Evolutionary conservation across 805 yeast genomes (phyloP), one percentile per base, ranked within the genome.

Genomic region (Pichia manshurica): DNA sequence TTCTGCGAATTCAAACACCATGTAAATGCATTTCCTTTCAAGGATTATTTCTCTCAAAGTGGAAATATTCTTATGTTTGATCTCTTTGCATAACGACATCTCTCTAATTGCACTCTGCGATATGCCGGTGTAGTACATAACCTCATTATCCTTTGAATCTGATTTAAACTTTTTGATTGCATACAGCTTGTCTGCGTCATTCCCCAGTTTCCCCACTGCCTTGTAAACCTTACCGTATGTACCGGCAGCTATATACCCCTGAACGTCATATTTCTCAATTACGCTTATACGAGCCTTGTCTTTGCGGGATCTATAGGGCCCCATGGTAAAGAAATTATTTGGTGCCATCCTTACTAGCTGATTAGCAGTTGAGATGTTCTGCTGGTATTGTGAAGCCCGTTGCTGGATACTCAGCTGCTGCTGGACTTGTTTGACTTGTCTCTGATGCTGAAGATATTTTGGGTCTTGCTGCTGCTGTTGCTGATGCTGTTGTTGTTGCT

Each of bases 181-280:
- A 62, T 73, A 87, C 39, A 81, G 71, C 17, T 65, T 56, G 21
- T 53, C 54, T 21, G 54, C 61, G 61, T 42, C 56, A 48, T 46
- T 49, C 36, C 54, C 57, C 38, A 59, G 50, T 48, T 63, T 52
- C 8, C 81, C 73, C 52, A 77, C 77, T 7, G 97, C 98, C 62
- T 93, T 91, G 70, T 89, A 93, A 20, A 88, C 96, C 49, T 88
- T 78, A 49, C 99, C 99, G 65, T 93, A 93, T 0, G 99, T 93
- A 35, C 99, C 99, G 0, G 99, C 96, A 1, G 99, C 99, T 49
- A 93, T 93, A 65, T 93, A 93, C 0, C 99, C 99, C 16, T 89
- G 67, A 50, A 93, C 84, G 52, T 84, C 90, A 66, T 90, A 93
- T 56, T 83, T 84, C 45, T 84, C 82, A n/a, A 88, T 68, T 3